Conservation (phyloP, 1,284 basidiomycete species). For the Athelia psychrophila region DNA sequence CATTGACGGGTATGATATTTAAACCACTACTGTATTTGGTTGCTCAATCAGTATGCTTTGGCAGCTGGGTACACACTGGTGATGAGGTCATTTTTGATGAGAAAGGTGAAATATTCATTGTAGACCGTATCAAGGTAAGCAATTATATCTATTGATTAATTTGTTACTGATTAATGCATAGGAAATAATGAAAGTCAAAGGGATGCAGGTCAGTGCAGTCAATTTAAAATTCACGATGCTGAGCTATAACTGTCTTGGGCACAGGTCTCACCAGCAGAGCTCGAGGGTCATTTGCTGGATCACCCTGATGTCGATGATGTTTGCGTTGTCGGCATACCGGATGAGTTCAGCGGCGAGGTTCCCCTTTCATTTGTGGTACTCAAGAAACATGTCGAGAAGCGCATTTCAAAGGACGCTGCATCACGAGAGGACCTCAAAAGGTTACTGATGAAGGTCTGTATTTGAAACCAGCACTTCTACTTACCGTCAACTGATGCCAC, state of each 20-base stretch:
- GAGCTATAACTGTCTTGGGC: neutral
- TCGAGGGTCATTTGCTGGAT: conserved; percentile 73
- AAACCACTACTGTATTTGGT: neutral
- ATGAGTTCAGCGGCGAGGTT: conserved; percentile 79
- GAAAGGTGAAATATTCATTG: conserved; percentile 56
- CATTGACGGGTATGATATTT: conserved; percentile 31
- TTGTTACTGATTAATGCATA: conserved; percentile 16
- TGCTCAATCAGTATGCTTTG: conserved; percentile 16
- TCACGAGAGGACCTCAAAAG: conserved; percentile 41
- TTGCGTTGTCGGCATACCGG: conserved; percentile 70
- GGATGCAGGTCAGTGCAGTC: conserved; percentile 52
- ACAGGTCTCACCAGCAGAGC: conserved; percentile 50
- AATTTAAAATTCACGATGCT: conserved; percentile 19
- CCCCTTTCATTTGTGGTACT: conserved; percentile 74
- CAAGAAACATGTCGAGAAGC: conserved; percentile 36
- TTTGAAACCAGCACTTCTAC: neutral
- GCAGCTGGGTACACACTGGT: conserved; percentile 57
- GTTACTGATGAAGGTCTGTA: conserved; percentile 7
- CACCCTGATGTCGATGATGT: conserved; percentile 55
- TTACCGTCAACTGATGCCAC: conserved; percentile 8
- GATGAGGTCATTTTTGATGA: conserved; percentile 56
- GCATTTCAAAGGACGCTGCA: conserved; percentile 27
- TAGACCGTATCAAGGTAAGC: conserved; percentile 61
- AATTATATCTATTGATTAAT: neutral
- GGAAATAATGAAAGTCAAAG: conserved; percentile 59